A percentile compares a stretch with the other conserved stretches of the same genome.
Conservation (phyloP, 1,284 basidiomycete species). For the Pseudozyma pruni region DNA sequence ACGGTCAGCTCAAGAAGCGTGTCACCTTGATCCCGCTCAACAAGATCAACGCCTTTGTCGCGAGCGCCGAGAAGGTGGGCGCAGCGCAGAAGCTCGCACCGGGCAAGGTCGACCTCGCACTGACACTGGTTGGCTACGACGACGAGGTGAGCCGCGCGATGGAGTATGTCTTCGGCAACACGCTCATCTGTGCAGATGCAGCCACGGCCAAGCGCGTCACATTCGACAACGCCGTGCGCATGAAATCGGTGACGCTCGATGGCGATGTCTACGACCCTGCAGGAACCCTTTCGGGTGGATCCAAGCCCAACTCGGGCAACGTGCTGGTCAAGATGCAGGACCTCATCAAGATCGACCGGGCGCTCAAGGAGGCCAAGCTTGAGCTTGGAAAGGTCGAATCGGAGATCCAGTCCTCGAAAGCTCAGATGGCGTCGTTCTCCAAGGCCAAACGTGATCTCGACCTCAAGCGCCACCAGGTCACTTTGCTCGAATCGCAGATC, state of each 20-base stretch:
- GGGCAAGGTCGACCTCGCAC: constrained; percentile 84
- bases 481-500: constrained; percentile 84
- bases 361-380: constrained; percentile 72
- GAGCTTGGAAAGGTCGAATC: constrained; percentile 74
- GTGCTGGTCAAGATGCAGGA: constrained; percentile 87
- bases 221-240: constrained; percentile 78
- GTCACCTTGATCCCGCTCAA: constrained; percentile 94
- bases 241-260: constrained; percentile 89
- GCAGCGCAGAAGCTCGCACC: constrained; percentile 79
- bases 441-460: constrained; percentile 79
- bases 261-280: constrained; percentile 97
- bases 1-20: constrained; percentile 85
- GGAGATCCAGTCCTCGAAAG: constrained; percentile 73
- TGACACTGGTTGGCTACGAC: constrained; percentile 87
- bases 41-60: constrained; percentile 82
- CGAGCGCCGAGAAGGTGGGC: constrained; percentile 79
- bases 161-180: constrained; percentile 92
- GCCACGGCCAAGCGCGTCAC: constrained; percentile 89
- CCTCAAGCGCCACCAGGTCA: constrained; percentile 87
- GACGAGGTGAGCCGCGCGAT: constrained; percentile 87
- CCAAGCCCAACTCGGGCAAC: constrained; percentile 79
- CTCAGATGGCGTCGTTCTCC: constrained; percentile 75
- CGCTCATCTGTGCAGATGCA: constrained; percentile 89
- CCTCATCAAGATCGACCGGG: constrained; percentile 75
- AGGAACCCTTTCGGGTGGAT: constrained; percentile 91